Evolutionary conservation across 352 stramenopile genomes (phyloP).

Genomic region (Pythium brassicae): DNA sequence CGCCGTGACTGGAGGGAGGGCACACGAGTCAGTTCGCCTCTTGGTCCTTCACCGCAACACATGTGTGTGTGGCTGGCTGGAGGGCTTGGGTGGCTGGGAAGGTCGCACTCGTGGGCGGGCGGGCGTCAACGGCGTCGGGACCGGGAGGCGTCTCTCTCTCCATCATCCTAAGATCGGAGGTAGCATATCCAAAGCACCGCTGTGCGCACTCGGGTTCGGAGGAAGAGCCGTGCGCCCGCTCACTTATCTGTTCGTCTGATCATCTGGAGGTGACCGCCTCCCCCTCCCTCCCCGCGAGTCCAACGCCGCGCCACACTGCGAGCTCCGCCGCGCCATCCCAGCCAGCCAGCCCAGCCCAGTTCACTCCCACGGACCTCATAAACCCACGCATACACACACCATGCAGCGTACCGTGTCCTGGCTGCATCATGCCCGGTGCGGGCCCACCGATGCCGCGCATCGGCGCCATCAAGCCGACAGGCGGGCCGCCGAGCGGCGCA

Average conservation of each 20-base stretch:
- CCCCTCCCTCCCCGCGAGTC: neutral
- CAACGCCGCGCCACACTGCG: too few relatives aligned
- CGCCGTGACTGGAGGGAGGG: constrained; percentile 48
- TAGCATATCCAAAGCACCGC: constrained; percentile 52
- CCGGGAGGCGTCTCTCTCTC: constrained; percentile 14
- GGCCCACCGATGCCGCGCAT: constrained; percentile 88
- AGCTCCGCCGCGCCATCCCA: neutral
- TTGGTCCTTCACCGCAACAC: too few relatives aligned
- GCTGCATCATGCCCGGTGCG: constrained; percentile 82
- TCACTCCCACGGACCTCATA: neutral
- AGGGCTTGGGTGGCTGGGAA: too few relatives aligned
- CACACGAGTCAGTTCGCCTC: neutral
- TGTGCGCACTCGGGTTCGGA: constrained; percentile 74
- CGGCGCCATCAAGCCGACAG: constrained; percentile 85
- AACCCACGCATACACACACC: constrained; percentile 1
- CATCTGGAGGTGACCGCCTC: constrained; percentile 47
- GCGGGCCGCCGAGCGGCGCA: constrained; percentile 62
- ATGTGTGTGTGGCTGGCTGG: constrained; percentile 5
- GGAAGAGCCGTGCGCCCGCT: constrained; percentile 52
- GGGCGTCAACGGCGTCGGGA: too few relatives aligned
- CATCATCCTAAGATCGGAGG: constrained; percentile 89
- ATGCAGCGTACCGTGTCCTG: constrained; percentile 67
- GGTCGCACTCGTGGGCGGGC: too few relatives aligned
- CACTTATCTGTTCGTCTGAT: constrained; percentile 87
- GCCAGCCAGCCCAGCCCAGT: neutral